Percentiles rank a stretch among this genome's conserved stretches.
Conservation (phyloP, 768 basidiomycete species). For the Lentinula lateritia region DNA sequence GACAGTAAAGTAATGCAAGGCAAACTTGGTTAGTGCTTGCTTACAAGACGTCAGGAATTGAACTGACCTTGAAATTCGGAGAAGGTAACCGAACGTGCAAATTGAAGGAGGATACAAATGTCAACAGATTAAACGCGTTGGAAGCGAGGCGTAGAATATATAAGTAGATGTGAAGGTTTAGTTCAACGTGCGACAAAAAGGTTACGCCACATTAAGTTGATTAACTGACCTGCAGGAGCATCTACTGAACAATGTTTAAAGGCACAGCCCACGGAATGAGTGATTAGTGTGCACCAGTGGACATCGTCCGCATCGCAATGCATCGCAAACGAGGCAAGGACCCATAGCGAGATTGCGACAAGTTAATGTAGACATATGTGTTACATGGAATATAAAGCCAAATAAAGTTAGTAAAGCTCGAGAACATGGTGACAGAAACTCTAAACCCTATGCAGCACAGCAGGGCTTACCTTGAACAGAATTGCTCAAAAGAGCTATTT, state of each 20-base stretch:
- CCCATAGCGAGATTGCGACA: background rate
- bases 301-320: background rate
- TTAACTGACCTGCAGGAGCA: background rate
- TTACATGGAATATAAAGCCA: background rate
- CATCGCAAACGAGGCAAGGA: background rate
- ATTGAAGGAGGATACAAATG: background rate
- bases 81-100: constrained; percentile 5
- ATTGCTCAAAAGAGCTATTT: constrained; percentile 17
- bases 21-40: background rate
- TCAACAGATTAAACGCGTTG: background rate
- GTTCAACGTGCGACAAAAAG: background rate
- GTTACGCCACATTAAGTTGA: background rate
- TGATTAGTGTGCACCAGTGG: too few species aligned
- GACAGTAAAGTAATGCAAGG: background rate
- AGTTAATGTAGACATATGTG: background rate
- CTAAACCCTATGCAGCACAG: background rate
- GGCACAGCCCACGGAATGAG: too few species aligned
- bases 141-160: constrained; percentile 24
- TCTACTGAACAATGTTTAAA: background rate
- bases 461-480: background rate
- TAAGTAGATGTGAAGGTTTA: constrained; percentile 23
- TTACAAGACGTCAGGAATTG: background rate
- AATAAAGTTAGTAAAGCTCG: background rate
- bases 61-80: constrained; percentile 5
- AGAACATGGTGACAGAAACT: background rate